phyloP scores from a whole-genome alignment of 148 eudicot genomes.

The Euryodendron excelsum region DNA sequence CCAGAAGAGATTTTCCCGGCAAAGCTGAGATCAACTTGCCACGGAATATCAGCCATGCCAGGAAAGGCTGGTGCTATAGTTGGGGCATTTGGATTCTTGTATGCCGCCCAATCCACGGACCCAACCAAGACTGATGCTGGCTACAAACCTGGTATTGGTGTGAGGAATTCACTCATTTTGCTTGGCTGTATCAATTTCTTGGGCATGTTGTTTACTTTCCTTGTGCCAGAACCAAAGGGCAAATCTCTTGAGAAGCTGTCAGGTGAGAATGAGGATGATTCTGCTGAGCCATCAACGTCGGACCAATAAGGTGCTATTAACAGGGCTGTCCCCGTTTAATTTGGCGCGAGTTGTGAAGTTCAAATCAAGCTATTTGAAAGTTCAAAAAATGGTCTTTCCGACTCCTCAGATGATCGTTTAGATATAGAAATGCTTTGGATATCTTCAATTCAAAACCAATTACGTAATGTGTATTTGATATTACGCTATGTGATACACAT shows the following conservation, averaged over 20 bases:
- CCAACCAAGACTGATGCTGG: constrained; percentile 52
- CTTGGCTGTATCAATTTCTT: constrained; percentile 49
- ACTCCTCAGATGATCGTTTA: too few relatives aligned
- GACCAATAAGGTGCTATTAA: too few relatives aligned
- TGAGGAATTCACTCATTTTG: constrained; percentile 55
- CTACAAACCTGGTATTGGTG: constrained; percentile 71
- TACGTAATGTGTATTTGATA: too few relatives aligned
- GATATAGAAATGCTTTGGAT: too few relatives aligned
- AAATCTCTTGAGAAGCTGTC: constrained; percentile 85
- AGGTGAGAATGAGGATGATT: too few relatives aligned
- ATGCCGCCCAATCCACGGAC: constrained; percentile 51
- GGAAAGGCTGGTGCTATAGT: constrained; percentile 85
- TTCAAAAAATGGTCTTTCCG: too few relatives aligned
- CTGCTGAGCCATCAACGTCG: too few relatives aligned
- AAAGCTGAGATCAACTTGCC: constrained; percentile 77
- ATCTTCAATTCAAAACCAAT: too few relatives aligned
- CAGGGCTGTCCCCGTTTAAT: too few relatives aligned
- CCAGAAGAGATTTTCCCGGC: constrained; percentile 95
- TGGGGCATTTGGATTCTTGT: constrained; percentile 81
- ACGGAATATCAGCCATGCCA: constrained; percentile 81
- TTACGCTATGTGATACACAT: too few relatives aligned
- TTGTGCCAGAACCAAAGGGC: constrained; percentile 80
- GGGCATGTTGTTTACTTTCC: constrained; percentile 61
- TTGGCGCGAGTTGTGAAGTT: too few relatives aligned
- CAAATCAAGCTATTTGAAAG: too few relatives aligned